Conservation (phyloP, 2,329 filamentous ascomycete species). For the Didymella lethalis region DNA sequence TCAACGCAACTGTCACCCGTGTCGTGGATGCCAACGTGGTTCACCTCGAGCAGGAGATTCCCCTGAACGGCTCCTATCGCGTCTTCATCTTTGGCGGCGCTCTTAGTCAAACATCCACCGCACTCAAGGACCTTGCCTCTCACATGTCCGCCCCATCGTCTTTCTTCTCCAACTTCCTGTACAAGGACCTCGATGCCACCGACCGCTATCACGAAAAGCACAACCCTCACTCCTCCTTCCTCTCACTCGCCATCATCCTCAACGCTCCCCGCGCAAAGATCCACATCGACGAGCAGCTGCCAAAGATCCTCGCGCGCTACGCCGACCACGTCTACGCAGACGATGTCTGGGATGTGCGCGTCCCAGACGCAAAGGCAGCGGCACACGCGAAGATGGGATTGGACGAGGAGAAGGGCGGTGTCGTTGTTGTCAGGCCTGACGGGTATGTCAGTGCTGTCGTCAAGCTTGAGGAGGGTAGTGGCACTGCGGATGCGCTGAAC, state of each 20-base stretch:
- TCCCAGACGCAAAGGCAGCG: conserved; percentile 73
- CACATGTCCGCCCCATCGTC: conserved; percentile 71
- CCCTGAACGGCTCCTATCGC: conserved; percentile 86
- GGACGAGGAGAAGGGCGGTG: conserved; percentile 73
- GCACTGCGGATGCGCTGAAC: conserved; percentile 84
- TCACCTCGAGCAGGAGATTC: conserved; percentile 88
- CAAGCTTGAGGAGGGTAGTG: conserved; percentile 75
- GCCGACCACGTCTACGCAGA: conserved; percentile 86
- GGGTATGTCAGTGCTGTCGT: conserved; percentile 84
- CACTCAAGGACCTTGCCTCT: conserved; percentile 73
- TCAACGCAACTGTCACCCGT: conserved; percentile 81
- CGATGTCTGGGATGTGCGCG: conserved; percentile 75
- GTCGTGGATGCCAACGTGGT: conserved; percentile 90
- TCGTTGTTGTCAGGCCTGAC: conserved; percentile 86
- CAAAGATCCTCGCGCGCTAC: conserved; percentile 75
- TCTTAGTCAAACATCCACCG: conserved; percentile 64
- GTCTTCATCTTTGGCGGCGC: conserved; percentile 86
- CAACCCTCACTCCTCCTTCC: conserved; percentile 85
- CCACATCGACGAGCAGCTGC: conserved; percentile 75
- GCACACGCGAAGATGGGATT: conserved; percentile 90
- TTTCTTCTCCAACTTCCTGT: conserved; percentile 74
- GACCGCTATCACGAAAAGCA: conserved; percentile 75
- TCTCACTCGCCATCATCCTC: conserved; percentile 80
- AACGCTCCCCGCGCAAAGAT: conserved; percentile 72
- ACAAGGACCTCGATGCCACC: conserved; percentile 63